Evolutionary conservation across 805 yeast species (phyloP).

Genomic region (Cephaloascus fragrans): DNA sequence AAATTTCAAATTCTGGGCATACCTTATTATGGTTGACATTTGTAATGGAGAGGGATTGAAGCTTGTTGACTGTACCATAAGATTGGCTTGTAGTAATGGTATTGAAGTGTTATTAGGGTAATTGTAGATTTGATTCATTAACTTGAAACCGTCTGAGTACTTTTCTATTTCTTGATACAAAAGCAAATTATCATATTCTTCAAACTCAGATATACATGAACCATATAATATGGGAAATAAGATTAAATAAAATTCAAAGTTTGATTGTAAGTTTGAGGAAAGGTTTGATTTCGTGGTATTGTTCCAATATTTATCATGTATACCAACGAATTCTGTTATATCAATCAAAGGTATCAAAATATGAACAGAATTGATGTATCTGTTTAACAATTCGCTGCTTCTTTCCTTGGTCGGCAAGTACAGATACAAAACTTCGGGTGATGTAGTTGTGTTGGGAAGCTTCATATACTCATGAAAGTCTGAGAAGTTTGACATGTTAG

Average conservation of each 20-base stretch:
- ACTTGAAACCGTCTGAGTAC: conserved; percentile 39
- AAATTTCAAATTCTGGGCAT: conserved; percentile 44
- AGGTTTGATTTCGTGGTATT: conserved; percentile 6
- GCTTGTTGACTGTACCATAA: conserved; percentile 39
- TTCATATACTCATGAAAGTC: background rate
- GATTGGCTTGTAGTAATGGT: conserved; percentile 35
- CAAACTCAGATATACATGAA: conserved; percentile 49
- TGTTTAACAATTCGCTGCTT: conserved; percentile 34
- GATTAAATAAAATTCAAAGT: conserved; percentile 35
- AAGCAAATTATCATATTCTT: conserved; percentile 40
- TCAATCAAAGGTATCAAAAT: conserved; percentile 46
- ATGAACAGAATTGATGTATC: conserved; percentile 44
- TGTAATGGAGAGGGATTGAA: conserved; percentile 50
- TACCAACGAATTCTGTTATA: conserved; percentile 27
- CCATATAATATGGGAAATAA: conserved; percentile 49
- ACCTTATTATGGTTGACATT: conserved; percentile 44
- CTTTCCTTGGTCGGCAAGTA: conserved; percentile 36
- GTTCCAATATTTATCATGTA: conserved; percentile 43
- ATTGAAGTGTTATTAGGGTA: conserved; percentile 36
- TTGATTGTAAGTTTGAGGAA: conserved; percentile 9
- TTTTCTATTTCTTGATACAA: conserved; percentile 35
- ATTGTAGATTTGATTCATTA: conserved; percentile 37
- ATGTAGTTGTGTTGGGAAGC: background rate
- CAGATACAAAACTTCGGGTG: background rate
- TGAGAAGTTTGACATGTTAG: background rate